Conservation (phyloP, 208 protist genomes). For the Leishmania turanica region DNA sequence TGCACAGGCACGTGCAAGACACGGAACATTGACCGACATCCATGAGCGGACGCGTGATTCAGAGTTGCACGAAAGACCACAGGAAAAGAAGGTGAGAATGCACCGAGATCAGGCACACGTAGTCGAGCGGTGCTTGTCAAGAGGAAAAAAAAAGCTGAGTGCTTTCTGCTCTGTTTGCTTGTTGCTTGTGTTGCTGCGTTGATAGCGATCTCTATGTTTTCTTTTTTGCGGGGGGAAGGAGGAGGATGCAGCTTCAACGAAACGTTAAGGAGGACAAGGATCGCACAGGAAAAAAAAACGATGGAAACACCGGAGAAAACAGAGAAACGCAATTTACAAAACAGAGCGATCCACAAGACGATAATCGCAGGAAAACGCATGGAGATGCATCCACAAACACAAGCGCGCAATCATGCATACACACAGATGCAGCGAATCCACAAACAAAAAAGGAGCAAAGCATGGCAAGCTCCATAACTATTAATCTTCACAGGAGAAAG, state of each 20-base stretch:
- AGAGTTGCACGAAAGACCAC: slow-evolving; percentile 5
- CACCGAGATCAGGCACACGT: not conserved
- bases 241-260: not conserved
- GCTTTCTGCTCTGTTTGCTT: too few relatives aligned
- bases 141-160: too few relatives aligned
- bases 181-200: too few relatives aligned
- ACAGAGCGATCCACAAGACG: slow-evolving; percentile 12
- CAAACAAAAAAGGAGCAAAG: slow-evolving; percentile 8
- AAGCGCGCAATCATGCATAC: not conserved
- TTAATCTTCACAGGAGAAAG: slow-evolving; percentile 1
- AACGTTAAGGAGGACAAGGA: not conserved
- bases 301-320: not conserved
- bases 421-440: not conserved
- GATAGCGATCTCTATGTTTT: not conserved
- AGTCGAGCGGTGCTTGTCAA: not conserved
- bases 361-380: not conserved
- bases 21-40: not conserved
- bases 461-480: not conserved
- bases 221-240: not conserved
- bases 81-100: slow-evolving; percentile 6
- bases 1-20: not conserved
- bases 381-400: not conserved
- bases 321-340: slow-evolving; percentile 8
- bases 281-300: not conserved
- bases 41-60: slow-evolving; percentile 3